Conservation (phyloP, 225 moss, liverwort and hornwort genomes). For the Straminergon stramineum region DNA sequence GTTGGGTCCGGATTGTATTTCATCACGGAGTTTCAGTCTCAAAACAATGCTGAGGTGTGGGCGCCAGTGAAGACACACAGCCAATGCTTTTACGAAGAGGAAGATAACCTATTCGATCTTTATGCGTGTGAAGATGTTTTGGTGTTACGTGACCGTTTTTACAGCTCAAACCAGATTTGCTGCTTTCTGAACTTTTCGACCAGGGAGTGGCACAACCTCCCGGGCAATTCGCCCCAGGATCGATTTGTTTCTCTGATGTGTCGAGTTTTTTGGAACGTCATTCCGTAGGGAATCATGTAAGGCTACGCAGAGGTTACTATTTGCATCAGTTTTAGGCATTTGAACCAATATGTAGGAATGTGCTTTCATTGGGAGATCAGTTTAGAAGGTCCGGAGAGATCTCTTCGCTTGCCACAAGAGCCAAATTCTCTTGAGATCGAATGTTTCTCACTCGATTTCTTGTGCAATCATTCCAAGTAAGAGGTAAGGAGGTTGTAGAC, state of each 20-base stretch:
- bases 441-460: background rate
- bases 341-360: background rate
- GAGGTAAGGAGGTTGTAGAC: too few species aligned
- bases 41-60: too few species aligned
- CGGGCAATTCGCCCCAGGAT: rapidly evolving
- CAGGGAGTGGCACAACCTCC: background rate
- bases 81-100: background rate
- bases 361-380: background rate
- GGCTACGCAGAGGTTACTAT: background rate
- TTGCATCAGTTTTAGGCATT: too few species aligned
- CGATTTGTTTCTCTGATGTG: background rate
- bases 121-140: background rate
- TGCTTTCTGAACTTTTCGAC: background rate
- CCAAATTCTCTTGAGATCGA: background rate
- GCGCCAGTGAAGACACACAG: too few species aligned
- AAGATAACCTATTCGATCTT: too few species aligned
- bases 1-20: background rate
- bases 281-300: background rate
- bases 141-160: background rate
- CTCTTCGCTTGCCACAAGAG: background rate
- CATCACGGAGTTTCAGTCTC: background rate
- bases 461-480: too few species aligned
- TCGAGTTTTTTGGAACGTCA: background rate
- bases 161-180: background rate
- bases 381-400: background rate